A percentile compares a stretch with the other conserved stretches of the same genome.
Evolutionary conservation across 2,329 filamentous ascomycete genomes (phyloP).

Genomic region (Acrocalymma vagum): DNA sequence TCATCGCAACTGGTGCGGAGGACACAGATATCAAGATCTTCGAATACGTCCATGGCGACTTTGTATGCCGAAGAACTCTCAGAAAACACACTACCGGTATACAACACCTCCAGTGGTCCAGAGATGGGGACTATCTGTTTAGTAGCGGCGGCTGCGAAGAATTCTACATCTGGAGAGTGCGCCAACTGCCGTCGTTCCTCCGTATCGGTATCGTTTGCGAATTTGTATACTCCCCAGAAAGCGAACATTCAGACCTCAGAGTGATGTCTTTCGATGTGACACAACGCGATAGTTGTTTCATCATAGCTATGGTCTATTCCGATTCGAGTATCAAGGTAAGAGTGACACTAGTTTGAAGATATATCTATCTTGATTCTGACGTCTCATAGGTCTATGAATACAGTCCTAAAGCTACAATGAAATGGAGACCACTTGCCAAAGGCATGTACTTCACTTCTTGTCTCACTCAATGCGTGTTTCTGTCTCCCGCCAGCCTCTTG

Average conservation of each 20-base stretch:
- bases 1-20: conserved; percentile 74
- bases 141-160: conserved; percentile 90
- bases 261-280: conserved; percentile 80
- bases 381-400: conserved; percentile 55
- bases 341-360: not conserved
- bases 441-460: conserved; percentile 65
- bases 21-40: conserved; percentile 81
- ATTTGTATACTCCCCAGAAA: conserved; percentile 58
- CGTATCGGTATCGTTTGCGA: conserved; percentile 63
- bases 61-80: conserved; percentile 68
- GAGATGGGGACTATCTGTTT: conserved; percentile 73
- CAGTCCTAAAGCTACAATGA: conserved; percentile 21
- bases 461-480: conserved; percentile 69
- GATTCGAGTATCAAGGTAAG: conserved; percentile 77
- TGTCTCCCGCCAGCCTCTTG: conserved; percentile 56
- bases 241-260: conserved; percentile 71
- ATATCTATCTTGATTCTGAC: conserved; percentile 6
- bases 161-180: conserved; percentile 83
- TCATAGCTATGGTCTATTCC: conserved; percentile 79
- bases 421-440: conserved; percentile 46
- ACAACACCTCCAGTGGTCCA: conserved; percentile 80
- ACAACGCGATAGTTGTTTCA: conserved; percentile 49
- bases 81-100: conserved; percentile 85
- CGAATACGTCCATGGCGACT: conserved; percentile 49
- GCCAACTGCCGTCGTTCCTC: conserved; percentile 59